phyloP scores from a whole-genome alignment of 768 basidiomycete genomes.

The Collybiopsis luxurians region DNA sequence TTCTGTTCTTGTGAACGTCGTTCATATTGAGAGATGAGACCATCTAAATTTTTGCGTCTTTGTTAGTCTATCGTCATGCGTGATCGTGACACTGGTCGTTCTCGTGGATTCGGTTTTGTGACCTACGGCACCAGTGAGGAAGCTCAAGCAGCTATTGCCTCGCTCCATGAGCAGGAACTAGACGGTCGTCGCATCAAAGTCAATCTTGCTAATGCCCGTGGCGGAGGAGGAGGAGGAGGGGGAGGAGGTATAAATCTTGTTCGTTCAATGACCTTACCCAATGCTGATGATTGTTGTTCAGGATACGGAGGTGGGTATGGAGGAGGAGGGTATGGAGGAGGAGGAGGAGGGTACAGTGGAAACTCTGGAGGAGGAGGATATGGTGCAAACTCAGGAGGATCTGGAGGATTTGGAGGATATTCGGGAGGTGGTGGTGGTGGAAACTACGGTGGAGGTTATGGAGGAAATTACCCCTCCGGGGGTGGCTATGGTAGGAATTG shows the following conservation, averaged over 20 bases:
- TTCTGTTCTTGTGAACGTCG: constrained; percentile 4
- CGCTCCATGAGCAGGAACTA: constrained; percentile 86
- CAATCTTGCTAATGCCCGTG: constrained; percentile 77
- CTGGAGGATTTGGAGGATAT: constrained; percentile 10
- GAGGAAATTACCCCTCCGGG: constrained; percentile 8
- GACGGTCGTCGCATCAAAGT: constrained; percentile 91
- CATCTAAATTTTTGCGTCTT: constrained; percentile 30
- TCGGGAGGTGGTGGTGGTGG: constrained; percentile 27
- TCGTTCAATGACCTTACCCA: no score
- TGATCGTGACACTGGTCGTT: constrained; percentile 96
- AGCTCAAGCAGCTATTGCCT: constrained; percentile 73
- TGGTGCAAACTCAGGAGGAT: constrained; percentile 15
- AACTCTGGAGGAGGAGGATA: constrained; percentile 9
- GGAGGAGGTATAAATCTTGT: constrained; percentile 20
- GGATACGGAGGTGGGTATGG: constrained; percentile 19
- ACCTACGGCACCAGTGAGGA: constrained; percentile 62
- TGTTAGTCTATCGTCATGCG: constrained; percentile 95
- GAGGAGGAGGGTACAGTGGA: constrained; percentile 21
- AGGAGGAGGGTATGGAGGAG: constrained; percentile 17
- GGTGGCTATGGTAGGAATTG: constrained; percentile 14
- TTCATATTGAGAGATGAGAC: constrained; percentile 26
- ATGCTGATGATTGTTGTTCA: constrained; percentile 3
- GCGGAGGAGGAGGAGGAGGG: constrained; percentile 47
- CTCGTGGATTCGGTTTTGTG: constrained; percentile 97
- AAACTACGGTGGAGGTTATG: constrained; percentile 21